Evolutionary conservation across 1,139 yeast genomes (phyloP).

Genomic region (Magnusiomyces ingens): DNA sequence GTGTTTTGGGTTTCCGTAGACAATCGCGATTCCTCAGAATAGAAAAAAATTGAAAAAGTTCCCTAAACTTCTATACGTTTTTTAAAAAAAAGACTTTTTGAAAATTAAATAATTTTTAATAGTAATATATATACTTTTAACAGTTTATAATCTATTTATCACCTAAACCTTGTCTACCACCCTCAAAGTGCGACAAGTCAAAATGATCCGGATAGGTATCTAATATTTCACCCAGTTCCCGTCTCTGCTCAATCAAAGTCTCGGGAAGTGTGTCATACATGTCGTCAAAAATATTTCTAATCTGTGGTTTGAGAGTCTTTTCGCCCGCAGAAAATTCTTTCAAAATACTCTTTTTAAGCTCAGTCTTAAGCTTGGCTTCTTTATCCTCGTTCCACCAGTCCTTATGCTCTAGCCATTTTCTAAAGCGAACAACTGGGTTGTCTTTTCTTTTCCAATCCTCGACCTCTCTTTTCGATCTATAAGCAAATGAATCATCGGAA

Average conservation of each 20-base stretch:
- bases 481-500: conserved; percentile 35
- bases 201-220: conserved; percentile 31
- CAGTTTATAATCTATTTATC: conserved; percentile 10
- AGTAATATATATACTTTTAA: too few species aligned
- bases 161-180: conserved; percentile 24
- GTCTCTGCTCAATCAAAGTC: conserved; percentile 26
- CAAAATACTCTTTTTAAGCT: conserved; percentile 26
- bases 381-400: conserved; percentile 31
- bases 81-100: too few species aligned
- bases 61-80: too few species aligned
- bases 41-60: neutral
- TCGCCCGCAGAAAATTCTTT: conserved; percentile 30
- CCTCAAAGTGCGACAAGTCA: conserved; percentile 27
- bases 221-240: conserved; percentile 28
- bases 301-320: conserved; percentile 28
- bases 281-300: conserved; percentile 28
- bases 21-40: too few species aligned
- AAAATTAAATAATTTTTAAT: too few species aligned
- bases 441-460: conserved; percentile 35
- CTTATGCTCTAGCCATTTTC: conserved; percentile 31
- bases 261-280: conserved; percentile 24
- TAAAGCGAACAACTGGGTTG: conserved; percentile 32
- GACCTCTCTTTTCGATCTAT: conserved; percentile 32
- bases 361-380: conserved; percentile 26
- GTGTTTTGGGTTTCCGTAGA: too few species aligned